Base-by-base conservation (phyloP, 768 basidiomycete genomes). In the Hypholoma sublateritium region DNA sequence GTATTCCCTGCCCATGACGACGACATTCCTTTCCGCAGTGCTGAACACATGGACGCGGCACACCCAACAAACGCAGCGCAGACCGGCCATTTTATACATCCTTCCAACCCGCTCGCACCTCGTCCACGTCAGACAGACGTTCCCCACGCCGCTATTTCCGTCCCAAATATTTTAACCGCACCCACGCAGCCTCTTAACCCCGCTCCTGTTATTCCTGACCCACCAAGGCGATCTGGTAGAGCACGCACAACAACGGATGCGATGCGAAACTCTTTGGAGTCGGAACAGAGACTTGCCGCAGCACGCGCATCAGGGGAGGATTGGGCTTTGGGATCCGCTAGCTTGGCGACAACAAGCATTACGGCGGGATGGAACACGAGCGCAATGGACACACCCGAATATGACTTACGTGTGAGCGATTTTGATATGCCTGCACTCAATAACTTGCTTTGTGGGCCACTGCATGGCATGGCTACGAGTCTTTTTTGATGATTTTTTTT, bases 1-100 rank as follows among this genome's bases (percentile, higher is more conserved):
- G 41, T 34, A 1, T 54, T 41, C 17, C 62, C 65, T 12, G 57
- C 49, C 1, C 19, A 48, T 41, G 17, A 14, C 17, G 39, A 41
- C 39, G 39, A 19, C 14, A 4, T 19, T 14, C 39, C 39, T 3
- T 11, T 28, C 7, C 25, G 25, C 25, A 28, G 4, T 7, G 7
- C 13, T 5, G 39, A 14, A 4, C 13, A 4, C 11, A 11, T 5
- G 3, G 11, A 41, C 11, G 39, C 39, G 3, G 39, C 39, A 11
- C 39, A 3, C 4, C 39, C 39, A 3, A 11, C 39, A 14, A 41
- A 41, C 39, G 39, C 11, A 11, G 39, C 11, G 39, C 39, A 41
- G 11, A 11, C 3, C 13, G 39, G 39, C 4, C 39, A 41, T 41
- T 5, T 41, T 14, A 41, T 41, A 4, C 39, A 41, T 41, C 39